Evolutionary conservation across 2,329 filamentous ascomycete genomes (phyloP).

Genomic region (Fusarium sp.): DNA sequence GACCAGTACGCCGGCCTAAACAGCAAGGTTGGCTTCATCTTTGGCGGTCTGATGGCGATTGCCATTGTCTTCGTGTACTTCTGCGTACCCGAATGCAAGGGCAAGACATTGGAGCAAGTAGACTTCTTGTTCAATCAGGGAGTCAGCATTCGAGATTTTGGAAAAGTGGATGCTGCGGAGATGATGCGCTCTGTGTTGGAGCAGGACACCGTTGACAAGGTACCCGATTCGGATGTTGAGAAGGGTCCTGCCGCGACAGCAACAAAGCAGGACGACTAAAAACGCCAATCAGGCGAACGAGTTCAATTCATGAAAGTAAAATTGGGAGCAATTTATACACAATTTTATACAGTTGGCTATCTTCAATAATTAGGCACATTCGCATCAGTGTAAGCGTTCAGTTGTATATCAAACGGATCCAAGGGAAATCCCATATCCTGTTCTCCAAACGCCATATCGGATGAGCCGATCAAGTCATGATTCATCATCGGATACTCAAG

Average conservation of each 20-base stretch:
- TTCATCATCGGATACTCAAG: constrained; percentile 11
- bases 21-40: constrained; percentile 45
- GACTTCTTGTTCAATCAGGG: constrained; percentile 43
- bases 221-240: not conserved
- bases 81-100: constrained; percentile 42
- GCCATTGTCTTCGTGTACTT: constrained; percentile 32
- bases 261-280: not conserved
- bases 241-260: not conserved
- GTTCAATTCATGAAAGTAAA: no score
- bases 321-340: no score
- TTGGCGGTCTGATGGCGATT: constrained; percentile 22
- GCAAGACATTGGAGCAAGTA: constrained; percentile 38
- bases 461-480: constrained; percentile 18
- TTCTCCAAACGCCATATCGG: constrained; percentile 15
- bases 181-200: constrained; percentile 20
- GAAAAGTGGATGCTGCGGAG: constrained; percentile 20
- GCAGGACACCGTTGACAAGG: not conserved
- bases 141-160: constrained; percentile 37
- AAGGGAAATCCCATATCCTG: constrained; percentile 28
- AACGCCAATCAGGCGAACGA: no score
- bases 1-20: constrained; percentile 38
- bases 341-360: not conserved
- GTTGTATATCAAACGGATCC: constrained; percentile 36
- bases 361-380: not conserved
- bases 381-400: constrained; percentile 39